Evolutionary conservation across 31 red algal genomes (phyloP).

Genomic region (Endocladia muricata): DNA sequence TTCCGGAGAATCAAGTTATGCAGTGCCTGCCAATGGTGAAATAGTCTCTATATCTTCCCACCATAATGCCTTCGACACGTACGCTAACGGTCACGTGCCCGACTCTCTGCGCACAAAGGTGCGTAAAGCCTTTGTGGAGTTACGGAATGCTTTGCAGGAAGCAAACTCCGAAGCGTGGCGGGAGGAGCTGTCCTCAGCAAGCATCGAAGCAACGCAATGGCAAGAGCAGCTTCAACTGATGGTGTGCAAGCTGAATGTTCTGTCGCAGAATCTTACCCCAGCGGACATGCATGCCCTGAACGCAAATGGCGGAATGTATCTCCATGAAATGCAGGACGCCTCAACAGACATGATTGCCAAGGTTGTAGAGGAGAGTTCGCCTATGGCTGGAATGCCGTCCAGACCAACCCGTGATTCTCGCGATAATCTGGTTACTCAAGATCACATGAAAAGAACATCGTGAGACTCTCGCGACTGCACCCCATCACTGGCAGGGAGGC

Average conservation of each 20-base stretch:
- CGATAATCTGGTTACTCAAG: too few species aligned
- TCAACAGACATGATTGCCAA: too few species aligned
- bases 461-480: too few species aligned
- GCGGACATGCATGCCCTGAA: too few species aligned
- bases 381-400: too few species aligned
- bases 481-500: too few species aligned
- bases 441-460: too few species aligned
- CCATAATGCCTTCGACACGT: neutral
- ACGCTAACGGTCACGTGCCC: neutral
- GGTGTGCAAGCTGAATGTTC: constrained; percentile 19
- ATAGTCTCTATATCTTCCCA: too few species aligned
- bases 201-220: constrained; percentile 2
- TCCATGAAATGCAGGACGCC: too few species aligned
- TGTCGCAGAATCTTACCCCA: neutral
- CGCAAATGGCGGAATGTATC: too few species aligned
- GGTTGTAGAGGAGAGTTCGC: too few species aligned
- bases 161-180: neutral
- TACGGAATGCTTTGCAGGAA: constrained; percentile 16
- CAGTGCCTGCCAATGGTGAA: neutral
- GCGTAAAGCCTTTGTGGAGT: constrained; percentile 7
- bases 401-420: too few species aligned
- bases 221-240: neutral
- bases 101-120: neutral
- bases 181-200: neutral
- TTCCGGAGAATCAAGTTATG: neutral